Base-by-base conservation (phyloP, 1,284 basidiomycete genomes). In the Austroboletus rostrupii region DNA sequence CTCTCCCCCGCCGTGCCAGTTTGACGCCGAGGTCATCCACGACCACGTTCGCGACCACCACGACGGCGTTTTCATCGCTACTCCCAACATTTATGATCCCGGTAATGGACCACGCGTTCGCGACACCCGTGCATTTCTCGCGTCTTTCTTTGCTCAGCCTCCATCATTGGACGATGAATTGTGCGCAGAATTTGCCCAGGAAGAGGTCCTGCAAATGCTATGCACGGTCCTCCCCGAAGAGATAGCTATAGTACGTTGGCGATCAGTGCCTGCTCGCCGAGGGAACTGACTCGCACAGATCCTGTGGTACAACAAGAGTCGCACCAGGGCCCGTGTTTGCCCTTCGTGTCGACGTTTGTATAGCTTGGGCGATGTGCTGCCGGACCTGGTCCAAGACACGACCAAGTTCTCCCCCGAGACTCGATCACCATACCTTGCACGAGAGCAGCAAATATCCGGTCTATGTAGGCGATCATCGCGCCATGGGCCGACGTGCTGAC, bases 261-360 rank as follows among this genome's bases (percentile, higher is more conserved):
- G 14, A 17, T 31, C 40, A 11, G 13, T 10, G 23, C 31, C 20
- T 13, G 17, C 32, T 49, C 20, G 21, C 44, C 23, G 23, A 26
- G 9, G 6, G 23, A 33, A 43, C 47, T 35, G 5, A 57, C 28
- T 16, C 31, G 17, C 29, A n/a, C 52, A 90, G 87, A 83, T 87
- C n/a, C 57, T 89, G 20, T 90, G 87, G 85, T 90, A 89, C 60
- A 90, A 90, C 71, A 88, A 87, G 68, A 87, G 83, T 61, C 77
- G 87, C 3, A 63, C 72, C 5, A 76, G 71, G 6, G 78, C 81
- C 48, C 79, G 87, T 28, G 76, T 90, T 51, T 90, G 87, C 61
- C 87, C 87, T 3, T 79, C 85, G 1, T 90, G 87, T 62, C 78
- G 82, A 61, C 71, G 87, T 16, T 66, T 89, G 21, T 90, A 88